Evolutionary conservation across 192 early-diverging fungal species (phyloP).

Genomic region (Coemansia sp.): DNA sequence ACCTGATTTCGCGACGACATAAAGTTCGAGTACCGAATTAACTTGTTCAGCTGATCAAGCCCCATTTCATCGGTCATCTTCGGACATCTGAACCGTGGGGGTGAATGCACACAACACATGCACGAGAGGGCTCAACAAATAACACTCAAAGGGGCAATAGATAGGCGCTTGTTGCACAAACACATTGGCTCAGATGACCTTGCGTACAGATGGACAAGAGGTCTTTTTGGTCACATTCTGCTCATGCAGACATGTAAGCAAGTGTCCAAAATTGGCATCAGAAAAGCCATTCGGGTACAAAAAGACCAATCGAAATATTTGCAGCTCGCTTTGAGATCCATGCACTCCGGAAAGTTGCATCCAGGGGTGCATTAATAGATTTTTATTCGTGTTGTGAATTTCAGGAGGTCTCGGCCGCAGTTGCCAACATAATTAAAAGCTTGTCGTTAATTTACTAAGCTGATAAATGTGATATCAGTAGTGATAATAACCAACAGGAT

Average conservation of each 20-base stretch:
- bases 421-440: no score
- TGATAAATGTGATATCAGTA: no score
- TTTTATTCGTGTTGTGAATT: not conserved
- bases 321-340: not conserved
- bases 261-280: not conserved
- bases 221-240: not conserved
- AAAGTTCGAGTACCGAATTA: not conserved
- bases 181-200: not conserved
- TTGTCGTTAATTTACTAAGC: no score
- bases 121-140: not conserved
- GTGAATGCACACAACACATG: not conserved
- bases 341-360: constrained; percentile 1
- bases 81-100: not conserved
- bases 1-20: not conserved
- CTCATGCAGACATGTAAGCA: not conserved
- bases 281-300: constrained; percentile 1
- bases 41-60: not conserved
- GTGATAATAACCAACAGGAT: no score
- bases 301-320: constrained; percentile 7
- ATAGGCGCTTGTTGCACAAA: not conserved
- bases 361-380: not conserved
- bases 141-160: not conserved
- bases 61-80: not conserved
- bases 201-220: not conserved
- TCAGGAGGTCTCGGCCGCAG: no score